A percentile compares a stretch with the other conserved stretches of the same genome.
Evolutionary conservation across 2,329 filamentous ascomycete species (phyloP).

Genomic region (Colletotrichum echinochloae): DNA sequence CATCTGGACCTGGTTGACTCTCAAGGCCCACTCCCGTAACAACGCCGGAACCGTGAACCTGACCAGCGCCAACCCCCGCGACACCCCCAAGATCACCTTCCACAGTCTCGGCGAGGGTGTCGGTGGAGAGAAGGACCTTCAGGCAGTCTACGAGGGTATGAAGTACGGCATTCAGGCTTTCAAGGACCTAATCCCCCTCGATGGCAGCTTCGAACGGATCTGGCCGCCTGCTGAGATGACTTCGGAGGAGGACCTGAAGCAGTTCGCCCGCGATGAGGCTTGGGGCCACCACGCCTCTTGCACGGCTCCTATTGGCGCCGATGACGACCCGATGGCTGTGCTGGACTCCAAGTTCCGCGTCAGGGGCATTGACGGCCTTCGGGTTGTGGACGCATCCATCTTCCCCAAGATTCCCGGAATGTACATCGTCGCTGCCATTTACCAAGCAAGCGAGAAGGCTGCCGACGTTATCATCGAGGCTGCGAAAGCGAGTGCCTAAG

Average conservation of each 20-base stretch:
- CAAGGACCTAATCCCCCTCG: constrained; percentile 50
- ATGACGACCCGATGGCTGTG: constrained; percentile 63
- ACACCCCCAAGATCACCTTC: constrained; percentile 71
- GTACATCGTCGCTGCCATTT: constrained; percentile 20
- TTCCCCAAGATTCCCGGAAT: constrained; percentile 53
- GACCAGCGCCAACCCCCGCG: constrained; percentile 69
- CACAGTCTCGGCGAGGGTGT: constrained; percentile 61
- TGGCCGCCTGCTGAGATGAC: constrained; percentile 54
- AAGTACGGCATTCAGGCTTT: constrained; percentile 56
- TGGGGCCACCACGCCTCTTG: constrained; percentile 68
- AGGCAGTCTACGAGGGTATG: constrained; percentile 58
- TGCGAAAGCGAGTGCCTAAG: background rate
- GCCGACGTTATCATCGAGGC: constrained; percentile 19
- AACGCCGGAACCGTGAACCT: constrained; percentile 73
- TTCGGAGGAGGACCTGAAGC: constrained; percentile 53
- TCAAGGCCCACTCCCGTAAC: constrained; percentile 68
- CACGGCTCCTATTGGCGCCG: constrained; percentile 65
- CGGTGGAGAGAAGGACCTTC: constrained; percentile 59
- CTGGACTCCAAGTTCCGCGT: constrained; percentile 68
- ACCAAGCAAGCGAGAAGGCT: constrained; percentile 22
- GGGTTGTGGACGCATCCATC: constrained; percentile 72
- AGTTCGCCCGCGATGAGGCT: constrained; percentile 44
- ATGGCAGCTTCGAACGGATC: constrained; percentile 52
- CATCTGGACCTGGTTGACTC: constrained; percentile 56
- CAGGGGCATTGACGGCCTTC: constrained; percentile 62